Percentiles rank a stretch among this genome's conserved stretches.
Evolutionary conservation across 345 rosid species (phyloP).

Genomic region (Euclidium syriacum): DNA sequence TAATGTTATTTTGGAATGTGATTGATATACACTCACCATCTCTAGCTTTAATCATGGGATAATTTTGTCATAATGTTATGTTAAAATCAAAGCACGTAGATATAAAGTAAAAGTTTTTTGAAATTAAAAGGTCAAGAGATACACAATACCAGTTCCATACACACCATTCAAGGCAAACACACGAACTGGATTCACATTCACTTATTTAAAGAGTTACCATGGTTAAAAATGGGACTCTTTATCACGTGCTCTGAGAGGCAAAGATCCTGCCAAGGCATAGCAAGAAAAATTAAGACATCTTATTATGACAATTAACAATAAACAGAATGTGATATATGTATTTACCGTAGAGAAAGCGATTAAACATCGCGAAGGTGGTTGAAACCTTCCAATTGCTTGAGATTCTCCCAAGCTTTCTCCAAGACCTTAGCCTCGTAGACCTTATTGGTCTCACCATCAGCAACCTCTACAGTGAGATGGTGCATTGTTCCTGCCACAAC

Average conservation of each 20-base stretch:
- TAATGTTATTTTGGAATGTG: neutral
- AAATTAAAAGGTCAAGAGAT: slow-evolving; percentile 8
- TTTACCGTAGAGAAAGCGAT: neutral
- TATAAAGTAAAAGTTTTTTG: neutral
- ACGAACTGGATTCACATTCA: slow-evolving; percentile 19
- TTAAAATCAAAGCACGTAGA: neutral
- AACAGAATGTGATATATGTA: neutral
- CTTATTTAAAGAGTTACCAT: slow-evolving; percentile 7
- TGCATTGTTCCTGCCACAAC: slow-evolving; percentile 74
- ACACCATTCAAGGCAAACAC: slow-evolving; percentile 16
- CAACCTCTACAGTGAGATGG: slow-evolving; percentile 67
- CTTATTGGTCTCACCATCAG: slow-evolving; percentile 56
- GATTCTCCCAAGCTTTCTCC: slow-evolving; percentile 89
- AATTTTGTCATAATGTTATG: neutral
- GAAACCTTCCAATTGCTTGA: slow-evolving; percentile 74
- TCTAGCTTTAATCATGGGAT: neutral
- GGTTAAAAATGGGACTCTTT: neutral
- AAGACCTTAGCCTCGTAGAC: slow-evolving; percentile 81
- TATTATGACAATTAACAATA: neutral
- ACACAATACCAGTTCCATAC: slow-evolving; percentile 16
- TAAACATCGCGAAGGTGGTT: slow-evolving; percentile 44
- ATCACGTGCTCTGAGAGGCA: slow-evolving; percentile 4
- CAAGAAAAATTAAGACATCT: neutral
- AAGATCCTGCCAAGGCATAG: neutral
- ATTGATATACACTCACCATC: neutral